These are phyloP conservation scores for Candida jianshihensis DNA, from an alignment of 805 yeast species.

Conservation along the genomic window DNA sequence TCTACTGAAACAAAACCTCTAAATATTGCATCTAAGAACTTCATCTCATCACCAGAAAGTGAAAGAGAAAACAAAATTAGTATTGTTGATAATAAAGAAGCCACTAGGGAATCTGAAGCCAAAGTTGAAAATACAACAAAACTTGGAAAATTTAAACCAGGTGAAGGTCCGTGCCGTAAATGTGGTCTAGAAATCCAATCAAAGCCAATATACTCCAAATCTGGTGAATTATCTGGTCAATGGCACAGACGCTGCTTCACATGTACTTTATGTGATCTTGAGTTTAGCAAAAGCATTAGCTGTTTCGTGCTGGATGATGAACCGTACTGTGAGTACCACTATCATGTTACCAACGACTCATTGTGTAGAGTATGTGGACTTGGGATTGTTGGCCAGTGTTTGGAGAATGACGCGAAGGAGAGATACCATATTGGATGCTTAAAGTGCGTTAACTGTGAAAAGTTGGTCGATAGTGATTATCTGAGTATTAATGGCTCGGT, in stretches of 20 bases:
- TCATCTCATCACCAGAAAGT: too few species aligned
- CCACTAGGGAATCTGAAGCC: background rate
- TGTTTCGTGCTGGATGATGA: constrained; percentile 73
- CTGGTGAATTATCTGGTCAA: constrained; percentile 76
- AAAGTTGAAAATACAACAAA: background rate
- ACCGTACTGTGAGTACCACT: constrained; percentile 78
- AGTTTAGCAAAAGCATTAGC: constrained; percentile 51
- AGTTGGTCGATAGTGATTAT: constrained; percentile 47
- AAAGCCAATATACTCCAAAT: constrained; percentile 77
- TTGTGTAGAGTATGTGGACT: constrained; percentile 60
- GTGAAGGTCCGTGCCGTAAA: constrained; percentile 75
- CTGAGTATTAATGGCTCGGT: constrained; percentile 40
- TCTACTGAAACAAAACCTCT: too few species aligned
- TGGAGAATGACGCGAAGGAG: constrained; percentile 65
- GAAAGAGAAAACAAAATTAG: too few species aligned
- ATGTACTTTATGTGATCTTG: constrained; percentile 56
- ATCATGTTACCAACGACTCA: constrained; percentile 69
- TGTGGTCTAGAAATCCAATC: constrained; percentile 52
- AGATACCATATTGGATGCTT: constrained; percentile 76
- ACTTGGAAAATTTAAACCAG: constrained; percentile 39
- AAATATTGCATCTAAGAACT: too few species aligned
- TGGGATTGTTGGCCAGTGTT: constrained; percentile 88
- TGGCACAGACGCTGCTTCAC: constrained; percentile 90
- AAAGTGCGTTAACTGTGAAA: constrained; percentile 55
- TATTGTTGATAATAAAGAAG: background rate